Conservation (phyloP, 2,329 filamentous ascomycete genomes). For the Biscogniauxia mediterranea region DNA sequence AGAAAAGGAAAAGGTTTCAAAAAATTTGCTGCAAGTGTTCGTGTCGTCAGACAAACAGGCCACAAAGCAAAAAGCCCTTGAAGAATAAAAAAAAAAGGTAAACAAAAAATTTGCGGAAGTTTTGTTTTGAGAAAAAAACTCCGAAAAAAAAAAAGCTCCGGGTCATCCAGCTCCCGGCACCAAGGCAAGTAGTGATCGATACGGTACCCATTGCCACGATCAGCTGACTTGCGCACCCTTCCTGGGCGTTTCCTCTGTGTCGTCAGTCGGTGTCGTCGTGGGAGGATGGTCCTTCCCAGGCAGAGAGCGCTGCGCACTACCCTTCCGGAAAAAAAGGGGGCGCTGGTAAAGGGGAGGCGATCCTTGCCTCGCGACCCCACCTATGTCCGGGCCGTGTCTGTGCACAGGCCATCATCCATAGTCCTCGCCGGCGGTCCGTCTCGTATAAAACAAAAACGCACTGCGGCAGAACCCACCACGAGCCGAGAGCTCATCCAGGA, state of each 20-base stretch:
- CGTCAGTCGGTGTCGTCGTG: background rate
- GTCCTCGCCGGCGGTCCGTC: background rate
- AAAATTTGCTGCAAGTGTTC: background rate
- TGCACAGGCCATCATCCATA: background rate
- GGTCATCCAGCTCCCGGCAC: background rate
- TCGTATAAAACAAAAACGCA: background rate
- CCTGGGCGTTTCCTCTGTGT: background rate
- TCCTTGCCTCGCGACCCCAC: background rate
- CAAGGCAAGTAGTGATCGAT: background rate
- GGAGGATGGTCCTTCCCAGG: background rate
- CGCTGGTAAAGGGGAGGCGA: background rate
- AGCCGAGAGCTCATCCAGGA: background rate
- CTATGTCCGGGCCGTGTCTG: no score
- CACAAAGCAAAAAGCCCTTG: background rate
- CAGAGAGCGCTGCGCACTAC: background rate
- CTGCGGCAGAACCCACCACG: background rate
- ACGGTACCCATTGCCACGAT: background rate
- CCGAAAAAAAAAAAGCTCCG: no score
- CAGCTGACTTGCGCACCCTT: background rate
- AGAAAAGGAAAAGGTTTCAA: background rate
- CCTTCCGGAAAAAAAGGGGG: background rate
- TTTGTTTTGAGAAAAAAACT: no score
- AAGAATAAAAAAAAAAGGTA: background rate
- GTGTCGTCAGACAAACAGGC: background rate
- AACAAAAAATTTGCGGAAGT: background rate